A percentile compares a stretch with the other conserved stretches of the same genome.
Conservation (phyloP, 371 early-diverging fungal species). For the Saksenaea oblongispora region DNA sequence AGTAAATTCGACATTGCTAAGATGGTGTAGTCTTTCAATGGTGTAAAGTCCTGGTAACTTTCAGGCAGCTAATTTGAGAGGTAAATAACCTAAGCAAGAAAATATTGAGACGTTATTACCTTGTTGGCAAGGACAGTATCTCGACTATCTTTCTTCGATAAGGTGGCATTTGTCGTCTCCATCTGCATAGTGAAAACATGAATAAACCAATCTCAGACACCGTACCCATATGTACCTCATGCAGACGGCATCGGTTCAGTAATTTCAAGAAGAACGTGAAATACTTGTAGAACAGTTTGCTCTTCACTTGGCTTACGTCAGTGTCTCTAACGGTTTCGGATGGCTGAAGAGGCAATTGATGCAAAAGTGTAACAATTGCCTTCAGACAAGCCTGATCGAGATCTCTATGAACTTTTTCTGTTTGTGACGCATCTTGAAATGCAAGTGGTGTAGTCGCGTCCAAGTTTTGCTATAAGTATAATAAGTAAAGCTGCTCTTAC, state of each 20-base stretch:
- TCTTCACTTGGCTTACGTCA: slow-evolving; percentile 64
- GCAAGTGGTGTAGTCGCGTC: background rate
- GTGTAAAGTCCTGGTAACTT: slow-evolving; percentile 55
- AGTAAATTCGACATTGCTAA: slow-evolving; percentile 84
- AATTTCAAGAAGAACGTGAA: slow-evolving; percentile 84
- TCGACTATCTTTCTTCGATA: slow-evolving; percentile 1
- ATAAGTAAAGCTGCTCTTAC: slow-evolving; percentile 17
- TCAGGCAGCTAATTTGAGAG: background rate
- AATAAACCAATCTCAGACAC: background rate
- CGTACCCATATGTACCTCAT: slow-evolving; percentile 35
- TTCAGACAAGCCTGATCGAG: slow-evolving; percentile 82
- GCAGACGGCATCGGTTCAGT: slow-evolving; percentile 76
- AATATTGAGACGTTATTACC: background rate
- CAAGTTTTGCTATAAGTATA: background rate
- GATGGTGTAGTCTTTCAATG: slow-evolving; percentile 80
- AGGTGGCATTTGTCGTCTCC: background rate
- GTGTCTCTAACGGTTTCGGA: slow-evolving; percentile 59
- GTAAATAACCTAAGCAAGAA: background rate
- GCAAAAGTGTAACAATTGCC: slow-evolving; percentile 74
- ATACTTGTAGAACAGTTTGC: slow-evolving; percentile 78
- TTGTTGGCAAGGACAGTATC: background rate
- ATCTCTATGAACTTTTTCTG: slow-evolving; percentile 71
- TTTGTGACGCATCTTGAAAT: slow-evolving; percentile 17
- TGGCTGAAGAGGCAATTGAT: slow-evolving; percentile 78
- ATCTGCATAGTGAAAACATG: background rate